Conservation (phyloP, 257 asterid genomes). For the Solanum bulbocastanum region DNA sequence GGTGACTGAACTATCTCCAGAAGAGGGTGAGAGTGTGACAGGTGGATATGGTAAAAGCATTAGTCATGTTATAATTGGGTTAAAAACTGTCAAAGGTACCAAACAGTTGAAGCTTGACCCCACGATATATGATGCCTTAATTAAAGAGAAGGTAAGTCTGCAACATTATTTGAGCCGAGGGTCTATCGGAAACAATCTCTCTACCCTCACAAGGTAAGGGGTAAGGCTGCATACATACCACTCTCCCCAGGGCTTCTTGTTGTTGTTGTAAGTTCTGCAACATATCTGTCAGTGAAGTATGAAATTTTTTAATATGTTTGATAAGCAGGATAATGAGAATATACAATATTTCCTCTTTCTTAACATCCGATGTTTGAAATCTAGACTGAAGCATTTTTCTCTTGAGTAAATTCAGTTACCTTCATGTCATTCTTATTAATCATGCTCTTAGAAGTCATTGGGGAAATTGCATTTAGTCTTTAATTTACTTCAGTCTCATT, state of each 20-base stretch:
- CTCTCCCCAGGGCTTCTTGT: not conserved
- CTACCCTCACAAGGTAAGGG: not conserved
- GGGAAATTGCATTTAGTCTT: not conserved
- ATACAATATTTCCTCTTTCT: not conserved
- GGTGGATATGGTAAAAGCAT: constrained; percentile 94
- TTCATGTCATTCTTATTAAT: not conserved
- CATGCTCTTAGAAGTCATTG: not conserved
- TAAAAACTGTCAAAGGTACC: constrained; percentile 92
- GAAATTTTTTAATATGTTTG: not conserved
- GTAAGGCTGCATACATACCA: not conserved
- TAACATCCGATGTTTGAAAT: not conserved
- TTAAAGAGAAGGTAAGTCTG: constrained; percentile 68
- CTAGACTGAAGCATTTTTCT: not conserved
- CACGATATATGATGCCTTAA: constrained; percentile 84
- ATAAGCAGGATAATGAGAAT: not conserved
- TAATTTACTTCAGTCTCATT: not conserved
- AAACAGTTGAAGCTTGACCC: constrained; percentile 95
- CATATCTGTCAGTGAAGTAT: not conserved
- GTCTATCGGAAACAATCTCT: not conserved
- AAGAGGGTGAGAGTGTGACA: constrained; percentile 81
- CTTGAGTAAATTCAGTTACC: not conserved
- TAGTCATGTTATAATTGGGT: constrained; percentile 88
- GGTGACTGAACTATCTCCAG: constrained; percentile 97
- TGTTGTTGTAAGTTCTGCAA: constrained; percentile 8
- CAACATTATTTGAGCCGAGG: not conserved